Evolutionary conservation across 2,329 filamentous ascomycete species (phyloP).

Genomic region (Phoma sp.): DNA sequence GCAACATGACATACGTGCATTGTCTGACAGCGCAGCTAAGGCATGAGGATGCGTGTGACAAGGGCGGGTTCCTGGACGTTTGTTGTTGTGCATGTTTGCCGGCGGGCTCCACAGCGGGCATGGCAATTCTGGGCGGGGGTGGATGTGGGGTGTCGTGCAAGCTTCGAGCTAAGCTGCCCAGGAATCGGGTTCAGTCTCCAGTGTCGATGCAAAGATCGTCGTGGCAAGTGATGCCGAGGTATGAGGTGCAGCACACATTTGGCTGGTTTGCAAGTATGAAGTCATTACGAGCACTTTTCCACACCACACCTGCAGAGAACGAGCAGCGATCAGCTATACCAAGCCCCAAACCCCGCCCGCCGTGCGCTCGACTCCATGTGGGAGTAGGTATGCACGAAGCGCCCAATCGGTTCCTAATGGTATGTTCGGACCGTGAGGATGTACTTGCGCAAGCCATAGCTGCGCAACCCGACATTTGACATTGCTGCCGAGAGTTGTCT

Average conservation of each 20-base stretch:
- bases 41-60: conserved; percentile 10
- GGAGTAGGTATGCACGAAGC: too few relatives aligned
- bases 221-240: conserved; percentile 7
- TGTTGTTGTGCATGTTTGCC: conserved; percentile 17
- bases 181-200: not conserved
- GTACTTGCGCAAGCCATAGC: not conserved
- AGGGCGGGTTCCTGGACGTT: conserved; percentile 6
- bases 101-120: conserved; percentile 12
- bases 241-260: not conserved
- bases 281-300: not conserved
- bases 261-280: conserved; percentile 1
- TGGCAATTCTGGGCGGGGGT: conserved; percentile 15
- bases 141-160: conserved; percentile 11
- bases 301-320: not conserved
- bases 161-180: not conserved
- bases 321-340: not conserved
- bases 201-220: conserved; percentile 3
- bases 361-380: not conserved
- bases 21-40: conserved; percentile 3
- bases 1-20: not conserved
- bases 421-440: not conserved
- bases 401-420: not conserved
- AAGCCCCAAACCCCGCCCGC: not conserved
- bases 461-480: not conserved
- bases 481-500: not conserved